Conservation (phyloP, 192 early-diverging fungal species). For the Backusella tarrabulga region DNA sequence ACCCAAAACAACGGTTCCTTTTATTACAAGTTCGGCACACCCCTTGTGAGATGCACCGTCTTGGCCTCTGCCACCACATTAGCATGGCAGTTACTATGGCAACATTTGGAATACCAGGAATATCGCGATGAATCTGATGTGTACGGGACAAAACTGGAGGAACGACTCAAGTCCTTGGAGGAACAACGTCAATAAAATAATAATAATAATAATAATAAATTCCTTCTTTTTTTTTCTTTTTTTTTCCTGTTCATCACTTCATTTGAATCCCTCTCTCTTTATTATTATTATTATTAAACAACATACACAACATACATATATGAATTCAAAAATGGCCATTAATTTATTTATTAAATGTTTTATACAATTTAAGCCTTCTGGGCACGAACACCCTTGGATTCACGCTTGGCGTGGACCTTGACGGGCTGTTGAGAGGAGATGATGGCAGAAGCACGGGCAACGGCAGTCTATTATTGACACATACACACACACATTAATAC, state of each 20-base stretch:
- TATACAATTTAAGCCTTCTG: conserved; percentile 36
- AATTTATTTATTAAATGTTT: conserved; percentile 1
- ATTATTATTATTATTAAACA: background rate
- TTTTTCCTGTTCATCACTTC: background rate
- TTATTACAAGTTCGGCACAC: conserved; percentile 37
- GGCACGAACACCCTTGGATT: conserved; percentile 58
- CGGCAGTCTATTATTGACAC: conserved; percentile 54
- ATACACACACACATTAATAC: background rate
- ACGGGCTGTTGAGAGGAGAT: conserved; percentile 59
- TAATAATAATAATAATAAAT: too few relatives aligned
- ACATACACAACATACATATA: background rate
- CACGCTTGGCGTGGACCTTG: conserved; percentile 58
- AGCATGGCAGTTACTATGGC: conserved; percentile 25
- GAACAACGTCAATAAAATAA: background rate
- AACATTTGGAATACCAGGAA: conserved; percentile 36
- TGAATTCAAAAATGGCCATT: background rate
- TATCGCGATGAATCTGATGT: conserved; percentile 27
- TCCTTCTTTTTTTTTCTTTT: too few relatives aligned
- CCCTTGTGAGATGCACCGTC: conserved; percentile 31
- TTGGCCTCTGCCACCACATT: conserved; percentile 29
- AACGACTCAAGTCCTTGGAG: conserved; percentile 27
- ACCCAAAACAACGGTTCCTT: conserved; percentile 2
- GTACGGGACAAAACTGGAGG: conserved; percentile 18
- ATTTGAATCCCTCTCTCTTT: too few relatives aligned
- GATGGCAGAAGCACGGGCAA: conserved; percentile 70